Evolutionary conservation across 73 alveolate species (phyloP), one percentile per base, ranked within the genome.

Genomic region (Paramecium tetraurelia): DNA sequence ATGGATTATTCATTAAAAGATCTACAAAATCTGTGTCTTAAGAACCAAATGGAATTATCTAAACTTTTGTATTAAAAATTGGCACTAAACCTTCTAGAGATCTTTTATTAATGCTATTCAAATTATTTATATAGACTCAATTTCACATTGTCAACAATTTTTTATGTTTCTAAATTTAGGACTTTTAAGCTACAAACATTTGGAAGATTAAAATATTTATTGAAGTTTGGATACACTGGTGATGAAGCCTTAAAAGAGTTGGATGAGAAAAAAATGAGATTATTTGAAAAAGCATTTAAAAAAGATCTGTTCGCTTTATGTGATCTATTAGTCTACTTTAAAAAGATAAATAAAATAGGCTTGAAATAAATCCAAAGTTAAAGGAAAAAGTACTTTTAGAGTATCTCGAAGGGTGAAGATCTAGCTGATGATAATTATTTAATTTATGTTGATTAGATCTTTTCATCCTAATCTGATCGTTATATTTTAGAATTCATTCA

Each of bases 1-100:
- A 1, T 80, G 31, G 46, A 80, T 80, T 80, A 80, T 80, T 80
- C 70, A 40, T 35, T 80, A 46, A 80, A 80, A 43, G 90, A 80
- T 22, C 43, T 80, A 3, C 21, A 31, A 44, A 63, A 18, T 10
- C 11, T 44, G 14, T 44, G 20, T n/a, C 7, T 43, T 0, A 12
- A 11, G 18, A 24, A 27, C 2, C 9, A 38, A 44, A 24, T 24
- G 33, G 46, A 80, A 59, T 22, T 80, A 22, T 43, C 41, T 44
- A 38, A 44, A 24, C 3, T 53, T 53, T 53, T 53, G 7, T 53
- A 53, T 53, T 33, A 27, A 63, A 80, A 48, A 46, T 41, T 80
- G 1, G 20, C 76, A 31, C 57, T 40, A 5, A 27, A 63, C 10
- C 44, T 80, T n/a, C 8, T 80, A 24, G 57, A 80, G 4, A 80